Evolutionary conservation across 1,284 basidiomycete genomes (phyloP).

Genomic region (Chalciporus sp.): DNA sequence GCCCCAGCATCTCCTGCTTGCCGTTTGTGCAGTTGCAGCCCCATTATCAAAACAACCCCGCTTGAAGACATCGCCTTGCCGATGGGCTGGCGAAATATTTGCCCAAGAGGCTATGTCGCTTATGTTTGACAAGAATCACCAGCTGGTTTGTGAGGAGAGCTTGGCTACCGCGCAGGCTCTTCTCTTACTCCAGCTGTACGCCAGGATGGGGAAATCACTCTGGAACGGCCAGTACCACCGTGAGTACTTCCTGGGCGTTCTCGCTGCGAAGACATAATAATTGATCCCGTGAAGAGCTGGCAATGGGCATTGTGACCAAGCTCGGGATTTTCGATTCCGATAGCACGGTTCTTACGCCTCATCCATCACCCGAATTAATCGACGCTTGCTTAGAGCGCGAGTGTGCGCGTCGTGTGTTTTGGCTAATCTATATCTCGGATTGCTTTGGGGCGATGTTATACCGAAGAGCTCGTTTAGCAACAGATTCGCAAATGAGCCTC

Average conservation of each 20-base stretch:
- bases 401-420: conserved; percentile 73
- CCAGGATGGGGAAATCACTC: conserved; percentile 52
- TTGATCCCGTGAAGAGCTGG: conserved; percentile 50
- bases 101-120: conserved; percentile 65
- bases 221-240: conserved; percentile 35
- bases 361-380: conserved; percentile 56
- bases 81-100: conserved; percentile 70
- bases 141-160: conserved; percentile 53
- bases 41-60: conserved; percentile 68
- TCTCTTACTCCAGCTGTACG: conserved; percentile 68
- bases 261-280: conserved; percentile 12
- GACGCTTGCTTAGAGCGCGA: conserved; percentile 67
- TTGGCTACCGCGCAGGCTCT: conserved; percentile 73
- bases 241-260: conserved; percentile 15
- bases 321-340: conserved; percentile 65
- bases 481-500: conserved; percentile 58
- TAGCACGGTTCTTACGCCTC: conserved; percentile 48
- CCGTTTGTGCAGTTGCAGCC: conserved; percentile 74
- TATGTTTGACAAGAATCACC: conserved; percentile 67
- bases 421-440: conserved; percentile 68
- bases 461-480: conserved; percentile 49
- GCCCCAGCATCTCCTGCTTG: conserved; percentile 67
- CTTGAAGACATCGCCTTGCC: conserved; percentile 57
- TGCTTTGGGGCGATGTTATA: conserved; percentile 52
- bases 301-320: conserved; percentile 64